Evolutionary conservation across 495 filamentous ascomycete genomes (phyloP), one percentile per base, ranked within the genome.

Genomic region (Aspergillus sparsus): DNA sequence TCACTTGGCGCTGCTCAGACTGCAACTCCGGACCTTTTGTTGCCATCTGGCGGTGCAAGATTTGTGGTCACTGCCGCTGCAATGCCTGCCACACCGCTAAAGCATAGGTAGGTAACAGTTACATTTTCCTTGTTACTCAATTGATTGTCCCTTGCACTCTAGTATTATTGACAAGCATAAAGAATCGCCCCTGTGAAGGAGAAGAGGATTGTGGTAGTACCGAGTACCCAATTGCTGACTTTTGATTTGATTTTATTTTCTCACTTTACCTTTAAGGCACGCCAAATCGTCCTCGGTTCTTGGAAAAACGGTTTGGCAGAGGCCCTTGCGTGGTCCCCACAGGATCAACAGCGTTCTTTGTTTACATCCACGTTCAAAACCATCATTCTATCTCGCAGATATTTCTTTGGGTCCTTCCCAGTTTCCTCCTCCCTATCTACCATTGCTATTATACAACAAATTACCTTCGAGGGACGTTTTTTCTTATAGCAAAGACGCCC

Each of bases 21-120:
- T 81, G 78, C 68, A 78, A 77, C 61, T 75, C 76, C 45, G 78
- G 78, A n/a, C 77, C 77, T 49, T 81, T 76, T 56, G 69, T 74
- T 54, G 78, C 78, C 12, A 78, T 81, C 61, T 81, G 76, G 76
- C 78, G 71, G 36, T 81, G 78, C 70, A 79, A 81, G 69, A 71
- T 75, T 62, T 81, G 78, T 68, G 68, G 69, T 42, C 71, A 79
- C 53, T 78, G 68, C 66, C 77, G 77, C 13, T 80, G 77, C 66
- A 75, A 79, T 60, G 52, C 66, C 44, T 80, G 77, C 71, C 74
- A 79, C 71, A 75, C 69, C 53, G 65, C 73, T 51, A 80, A 80
- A 66, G 67, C 64, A 47, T 80, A 71, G 53, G 57, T 62, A 50
- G 53, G 57, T 62, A 50, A 55, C 57, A 53, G 58, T 64, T 60